Evolutionary conservation across 2,329 filamentous ascomycete species (phyloP).

Genomic region (Colletotrichum musicola): DNA sequence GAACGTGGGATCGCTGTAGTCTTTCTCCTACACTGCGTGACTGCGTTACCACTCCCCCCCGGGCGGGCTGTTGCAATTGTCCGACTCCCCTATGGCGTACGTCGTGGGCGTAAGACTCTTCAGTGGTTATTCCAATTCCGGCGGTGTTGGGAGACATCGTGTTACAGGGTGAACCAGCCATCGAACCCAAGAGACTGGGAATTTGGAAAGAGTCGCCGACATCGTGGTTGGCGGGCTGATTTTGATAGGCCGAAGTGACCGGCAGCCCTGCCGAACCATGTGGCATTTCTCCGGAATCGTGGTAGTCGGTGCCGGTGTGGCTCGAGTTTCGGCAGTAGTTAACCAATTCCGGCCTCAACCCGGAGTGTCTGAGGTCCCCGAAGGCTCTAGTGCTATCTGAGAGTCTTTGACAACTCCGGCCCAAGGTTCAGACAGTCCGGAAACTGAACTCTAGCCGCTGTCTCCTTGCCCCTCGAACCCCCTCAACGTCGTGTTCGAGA

Average conservation of each 20-base stretch:
- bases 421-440: slow-evolving; percentile 12
- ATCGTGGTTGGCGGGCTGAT: neutral
- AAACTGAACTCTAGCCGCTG: slow-evolving; percentile 3
- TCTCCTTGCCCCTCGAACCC: neutral
- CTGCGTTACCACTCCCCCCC: neutral
- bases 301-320: slow-evolving; percentile 12
- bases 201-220: too few species aligned
- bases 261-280: slow-evolving; percentile 21
- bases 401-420: slow-evolving; percentile 20
- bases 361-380: slow-evolving; percentile 16
- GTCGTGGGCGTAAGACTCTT: neutral
- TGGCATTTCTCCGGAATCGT: slow-evolving; percentile 33
- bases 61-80: neutral
- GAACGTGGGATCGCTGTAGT: slow-evolving; percentile 1
- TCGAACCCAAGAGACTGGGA: slow-evolving; percentile 1
- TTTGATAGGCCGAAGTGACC: neutral
- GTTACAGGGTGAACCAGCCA: neutral
- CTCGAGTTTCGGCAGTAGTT: neutral
- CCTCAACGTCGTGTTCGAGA: slow-evolving; percentile 14
- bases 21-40: too few species aligned
- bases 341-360: slow-evolving; percentile 28
- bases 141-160: slow-evolving; percentile 27
- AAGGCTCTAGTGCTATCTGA: slow-evolving; percentile 13
- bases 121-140: slow-evolving; percentile 27
- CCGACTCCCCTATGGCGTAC: neutral